Evolutionary conservation across 1,284 basidiomycete genomes (phyloP).

Genomic region (Leccinum holopus): DNA sequence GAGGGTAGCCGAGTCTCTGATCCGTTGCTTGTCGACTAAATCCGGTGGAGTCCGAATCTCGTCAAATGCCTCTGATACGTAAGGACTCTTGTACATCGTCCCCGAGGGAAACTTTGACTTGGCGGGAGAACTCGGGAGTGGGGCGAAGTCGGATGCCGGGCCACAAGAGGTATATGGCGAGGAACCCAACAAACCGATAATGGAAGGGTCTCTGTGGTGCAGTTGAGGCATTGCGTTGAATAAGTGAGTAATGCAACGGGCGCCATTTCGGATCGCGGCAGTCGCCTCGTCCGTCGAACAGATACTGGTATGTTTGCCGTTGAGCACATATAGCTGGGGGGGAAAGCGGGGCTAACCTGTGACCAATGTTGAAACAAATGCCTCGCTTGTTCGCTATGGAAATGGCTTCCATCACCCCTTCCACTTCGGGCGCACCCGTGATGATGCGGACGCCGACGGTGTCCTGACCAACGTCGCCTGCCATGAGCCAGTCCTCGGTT

Average conservation of each 20-base stretch:
- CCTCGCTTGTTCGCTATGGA: constrained; percentile 62
- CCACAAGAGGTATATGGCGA: constrained; percentile 59
- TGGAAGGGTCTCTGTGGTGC: constrained; percentile 81
- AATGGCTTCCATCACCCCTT: constrained; percentile 75
- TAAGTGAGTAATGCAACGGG: constrained; percentile 84
- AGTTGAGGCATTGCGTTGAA: constrained; percentile 93
- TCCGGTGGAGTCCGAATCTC: constrained; percentile 60
- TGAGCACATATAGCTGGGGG: constrained; percentile 9
- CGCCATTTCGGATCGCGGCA: constrained; percentile 65
- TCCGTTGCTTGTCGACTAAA: constrained; percentile 42
- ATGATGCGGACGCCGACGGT: constrained; percentile 72
- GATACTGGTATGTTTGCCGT: constrained; percentile 41
- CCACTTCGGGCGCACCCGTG: constrained; percentile 84
- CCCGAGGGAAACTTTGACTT: constrained; percentile 9
- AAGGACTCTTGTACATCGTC: constrained; percentile 16
- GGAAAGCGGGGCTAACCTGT: constrained; percentile 54
- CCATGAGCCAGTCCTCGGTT: constrained; percentile 66
- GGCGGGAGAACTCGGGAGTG: constrained; percentile 22
- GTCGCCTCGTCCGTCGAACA: constrained; percentile 68
- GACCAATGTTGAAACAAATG: constrained; percentile 81
- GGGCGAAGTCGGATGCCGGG: constrained; percentile 28
- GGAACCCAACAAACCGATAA: constrained; percentile 84
- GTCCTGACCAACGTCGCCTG: constrained; percentile 33
- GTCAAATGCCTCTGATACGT: constrained; percentile 62
- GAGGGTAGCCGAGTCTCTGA: constrained; percentile 31